phyloP scores from a whole-genome alignment of 768 basidiomycete species.

The Boletus barrowsii region DNA sequence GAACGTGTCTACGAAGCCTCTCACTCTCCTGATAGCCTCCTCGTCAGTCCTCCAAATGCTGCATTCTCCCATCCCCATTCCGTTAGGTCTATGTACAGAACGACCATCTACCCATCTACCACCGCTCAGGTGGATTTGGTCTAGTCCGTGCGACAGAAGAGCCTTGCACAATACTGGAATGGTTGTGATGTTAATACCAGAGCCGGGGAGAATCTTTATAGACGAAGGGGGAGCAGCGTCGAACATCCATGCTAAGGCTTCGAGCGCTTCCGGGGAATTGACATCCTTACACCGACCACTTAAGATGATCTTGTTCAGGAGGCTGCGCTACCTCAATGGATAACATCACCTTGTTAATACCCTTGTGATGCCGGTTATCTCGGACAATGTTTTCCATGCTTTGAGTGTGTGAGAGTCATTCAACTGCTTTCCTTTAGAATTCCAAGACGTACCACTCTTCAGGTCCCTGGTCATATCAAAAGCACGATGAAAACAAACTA shows the following conservation, averaged over 20 bases:
- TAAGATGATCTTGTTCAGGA: slow-evolving; percentile 20
- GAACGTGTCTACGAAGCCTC: slow-evolving; percentile 41
- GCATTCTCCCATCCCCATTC: slow-evolving; percentile 80
- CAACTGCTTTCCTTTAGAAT: neutral
- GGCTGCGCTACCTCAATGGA: neutral
- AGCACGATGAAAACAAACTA: slow-evolving; percentile 78
- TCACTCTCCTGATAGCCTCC: slow-evolving; percentile 49
- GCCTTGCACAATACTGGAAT: slow-evolving; percentile 45
- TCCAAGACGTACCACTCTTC: slow-evolving; percentile 42
- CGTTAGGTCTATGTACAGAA: slow-evolving; percentile 49
- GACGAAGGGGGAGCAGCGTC: slow-evolving; percentile 16
- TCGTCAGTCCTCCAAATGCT: slow-evolving; percentile 62
- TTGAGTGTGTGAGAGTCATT: neutral
- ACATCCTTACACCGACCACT: slow-evolving; percentile 52
- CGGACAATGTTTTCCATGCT: slow-evolving; percentile 43
- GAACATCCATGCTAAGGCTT: slow-evolving; percentile 41
- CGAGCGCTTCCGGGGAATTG: slow-evolving; percentile 36
- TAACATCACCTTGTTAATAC: slow-evolving; percentile 69
- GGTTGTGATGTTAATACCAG: slow-evolving; percentile 64
- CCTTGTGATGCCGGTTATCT: slow-evolving; percentile 65
- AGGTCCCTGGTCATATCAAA: slow-evolving; percentile 68
- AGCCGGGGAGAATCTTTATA: slow-evolving; percentile 61
- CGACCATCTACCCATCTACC: slow-evolving; percentile 57
- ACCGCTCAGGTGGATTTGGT: slow-evolving; percentile 74
- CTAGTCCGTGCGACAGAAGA: slow-evolving; percentile 54